Percentiles rank a stretch among this genome's conserved stretches.
phyloP scores from a whole-genome alignment of 2,329 filamentous ascomycete species.

The Teratosphaeriaceae sp. region DNA sequence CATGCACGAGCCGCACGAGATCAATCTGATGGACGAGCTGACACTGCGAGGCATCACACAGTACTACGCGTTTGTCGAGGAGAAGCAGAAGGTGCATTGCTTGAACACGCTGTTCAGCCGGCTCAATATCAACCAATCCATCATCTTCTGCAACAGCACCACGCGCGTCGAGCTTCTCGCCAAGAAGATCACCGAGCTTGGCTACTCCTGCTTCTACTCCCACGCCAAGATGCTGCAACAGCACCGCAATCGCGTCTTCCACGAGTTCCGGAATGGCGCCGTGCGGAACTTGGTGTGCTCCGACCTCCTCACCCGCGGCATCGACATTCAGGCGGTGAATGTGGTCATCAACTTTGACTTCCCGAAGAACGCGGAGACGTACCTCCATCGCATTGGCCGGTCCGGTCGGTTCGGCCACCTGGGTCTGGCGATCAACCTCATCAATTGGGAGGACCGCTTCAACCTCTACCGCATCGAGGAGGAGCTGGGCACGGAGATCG shows the following conservation, averaged over 20 bases:
- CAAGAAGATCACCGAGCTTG: slow-evolving; percentile 98
- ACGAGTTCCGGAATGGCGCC: slow-evolving; percentile 96
- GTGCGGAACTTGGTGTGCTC: slow-evolving; percentile 98
- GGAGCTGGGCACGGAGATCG: slow-evolving; percentile 94
- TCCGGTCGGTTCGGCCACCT: slow-evolving; percentile 96
- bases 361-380: slow-evolving; percentile 98
- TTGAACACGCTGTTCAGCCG: slow-evolving; percentile 98
- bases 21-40: slow-evolving; percentile 99
- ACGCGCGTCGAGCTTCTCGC: slow-evolving; percentile 95
- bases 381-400: slow-evolving; percentile 95
- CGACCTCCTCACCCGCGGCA: slow-evolving; percentile 93
- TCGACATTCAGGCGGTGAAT: slow-evolving; percentile 98
- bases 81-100: slow-evolving; percentile 99
- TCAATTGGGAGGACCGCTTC: slow-evolving; percentile 99
- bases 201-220: slow-evolving; percentile 99
- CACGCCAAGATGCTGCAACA: slow-evolving; percentile 97
- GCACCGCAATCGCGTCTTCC: slow-evolving; percentile 95
- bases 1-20: slow-evolving; percentile 94
- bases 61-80: slow-evolving; percentile 98
- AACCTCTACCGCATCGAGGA: slow-evolving; percentile 99
- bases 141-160: slow-evolving; percentile 99
- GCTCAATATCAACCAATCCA: slow-evolving; percentile 99
- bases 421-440: slow-evolving; percentile 95
- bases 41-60: slow-evolving; percentile 97
- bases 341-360: slow-evolving; percentile 99